Base-by-base conservation (phyloP, 331 rosid genomes). In the Pyrus hybrid region DNA sequence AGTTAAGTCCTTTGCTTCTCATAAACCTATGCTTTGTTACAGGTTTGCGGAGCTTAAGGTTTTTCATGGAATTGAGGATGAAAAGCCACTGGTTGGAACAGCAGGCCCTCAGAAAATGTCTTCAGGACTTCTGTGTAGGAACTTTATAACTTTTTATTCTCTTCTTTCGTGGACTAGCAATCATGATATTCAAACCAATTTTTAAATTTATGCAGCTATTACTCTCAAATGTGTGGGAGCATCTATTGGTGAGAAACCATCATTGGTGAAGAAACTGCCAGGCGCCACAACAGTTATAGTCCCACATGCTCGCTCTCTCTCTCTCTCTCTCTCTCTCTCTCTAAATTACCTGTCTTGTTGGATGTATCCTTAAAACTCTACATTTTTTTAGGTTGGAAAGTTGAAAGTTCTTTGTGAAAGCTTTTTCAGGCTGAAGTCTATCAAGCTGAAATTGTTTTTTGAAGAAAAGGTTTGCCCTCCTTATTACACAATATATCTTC, bases 401-500 rank as follows among this genome's bases (percentile, higher is more conserved):
- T 91, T 95, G 51, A 95, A 95, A 81, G 77, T 84, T 73, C 99
- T 95, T 18, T 95, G 97, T 63, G 97, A 89, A 72, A 95, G 89
- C 90, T 90, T 95, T 79, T 92, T 92, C 83, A 95, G 90, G 91
- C 84, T 95, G 77, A 85, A 90, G 87, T 89, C 92, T 25, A 69
- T 85, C 76, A 92, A 85, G 83, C 90, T 86, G 65, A 90, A 86
- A 73, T 68, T 92, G 82, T 92, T 85, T 84, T 92, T 95, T 76
- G 90, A 85, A 83, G 97, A 95, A 82, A 92, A 90, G 99, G 98
- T 91, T n/a, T 76, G 87, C 71, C 66, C 41, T 66, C 30, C 5
- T 67, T 32, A 21, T 23, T 41, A 14, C 32, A 4, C 56, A 25
- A 45, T 29, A 58, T 22, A 41, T 41, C 45, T 9, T 72, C 25